A percentile compares a stretch with the other conserved stretches of the same genome.
Evolutionary conservation across 2,329 filamentous ascomycete species (phyloP).

Genomic region (Apiospora hydei): DNA sequence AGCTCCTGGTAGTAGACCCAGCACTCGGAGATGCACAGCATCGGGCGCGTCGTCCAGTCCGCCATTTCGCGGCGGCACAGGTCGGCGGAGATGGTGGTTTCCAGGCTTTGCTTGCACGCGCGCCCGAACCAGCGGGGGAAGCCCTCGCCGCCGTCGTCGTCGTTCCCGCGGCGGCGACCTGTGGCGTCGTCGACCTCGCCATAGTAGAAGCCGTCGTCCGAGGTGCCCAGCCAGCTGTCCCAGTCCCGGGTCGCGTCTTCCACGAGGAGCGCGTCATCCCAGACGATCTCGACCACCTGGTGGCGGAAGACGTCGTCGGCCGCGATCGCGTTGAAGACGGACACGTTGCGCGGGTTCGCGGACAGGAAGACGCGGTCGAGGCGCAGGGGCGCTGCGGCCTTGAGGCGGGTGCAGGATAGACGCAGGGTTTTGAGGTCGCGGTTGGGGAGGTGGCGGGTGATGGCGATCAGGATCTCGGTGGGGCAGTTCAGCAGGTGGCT

Average conservation of each 20-base stretch:
- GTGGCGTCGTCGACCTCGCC: neutral
- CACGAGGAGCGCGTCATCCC: constrained; percentile 41
- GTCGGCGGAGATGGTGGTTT: neutral
- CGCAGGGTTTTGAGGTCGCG: constrained; percentile 39
- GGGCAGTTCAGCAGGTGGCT: neutral
- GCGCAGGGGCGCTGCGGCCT: constrained; percentile 33
- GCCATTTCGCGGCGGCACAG: neutral
- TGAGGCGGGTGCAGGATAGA: constrained; percentile 33
- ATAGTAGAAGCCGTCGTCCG: neutral
- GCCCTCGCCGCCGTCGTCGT: neutral
- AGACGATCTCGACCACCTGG: constrained; percentile 48
- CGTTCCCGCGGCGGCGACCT: no score
- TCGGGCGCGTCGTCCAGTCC: neutral
- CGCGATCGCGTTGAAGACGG: constrained; percentile 46
- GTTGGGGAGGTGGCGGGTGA: constrained; percentile 34
- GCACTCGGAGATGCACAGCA: constrained; percentile 7
- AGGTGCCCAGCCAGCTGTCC: neutral
- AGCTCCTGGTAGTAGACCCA: constrained; percentile 44
- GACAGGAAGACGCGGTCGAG: constrained; percentile 49
- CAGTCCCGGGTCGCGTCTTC: neutral
- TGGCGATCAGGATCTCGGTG: constrained; percentile 25
- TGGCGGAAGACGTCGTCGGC: constrained; percentile 43
- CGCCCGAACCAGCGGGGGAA: neutral
- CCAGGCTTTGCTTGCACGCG: neutral
- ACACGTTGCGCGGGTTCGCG: constrained; percentile 47